phyloP scores from a whole-genome alignment of 129 eudicot species.

The Flaveria brownii region DNA sequence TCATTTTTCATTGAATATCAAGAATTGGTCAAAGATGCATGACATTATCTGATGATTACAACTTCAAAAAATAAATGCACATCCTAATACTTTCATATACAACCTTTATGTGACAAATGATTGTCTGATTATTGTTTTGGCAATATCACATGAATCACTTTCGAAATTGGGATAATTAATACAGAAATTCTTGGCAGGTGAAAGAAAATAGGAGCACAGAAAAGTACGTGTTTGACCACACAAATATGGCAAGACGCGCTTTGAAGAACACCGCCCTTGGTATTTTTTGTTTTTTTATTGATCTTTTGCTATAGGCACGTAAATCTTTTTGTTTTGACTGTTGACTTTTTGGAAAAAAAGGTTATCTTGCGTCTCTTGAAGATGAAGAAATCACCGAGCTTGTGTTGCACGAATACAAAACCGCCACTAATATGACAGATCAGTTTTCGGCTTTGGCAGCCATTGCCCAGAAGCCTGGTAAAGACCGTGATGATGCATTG shows the following conservation, averaged over 20 bases:
- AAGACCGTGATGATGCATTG: slow-evolving; percentile 70
- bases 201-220: slow-evolving; percentile 69
- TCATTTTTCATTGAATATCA: background rate
- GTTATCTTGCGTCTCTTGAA: slow-evolving; percentile 78
- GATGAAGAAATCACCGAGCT: slow-evolving; percentile 68
- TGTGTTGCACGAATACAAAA: slow-evolving; percentile 74
- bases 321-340: background rate
- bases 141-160: background rate
- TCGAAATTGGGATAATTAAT: slow-evolving; percentile 2
- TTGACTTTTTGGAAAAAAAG: slow-evolving; percentile 45
- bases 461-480: slow-evolving; percentile 83
- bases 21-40: background rate
- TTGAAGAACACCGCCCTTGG: slow-evolving; percentile 85
- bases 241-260: slow-evolving; percentile 90
- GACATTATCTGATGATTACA: background rate
- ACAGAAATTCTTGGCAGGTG: slow-evolving; percentile 45
- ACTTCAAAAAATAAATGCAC: background rate
- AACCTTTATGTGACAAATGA: background rate
- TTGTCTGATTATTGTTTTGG: background rate
- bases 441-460: slow-evolving; percentile 90
- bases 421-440: slow-evolving; percentile 92
- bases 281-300: slow-evolving; percentile 21
- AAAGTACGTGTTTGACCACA: slow-evolving; percentile 59
- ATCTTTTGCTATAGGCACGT: background rate
- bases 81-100: background rate